These are phyloP conservation scores for Thoreauomyces humboldtii DNA, from an alignment of 192 early-diverging fungal genomes.

Conservation along the genomic window DNA sequence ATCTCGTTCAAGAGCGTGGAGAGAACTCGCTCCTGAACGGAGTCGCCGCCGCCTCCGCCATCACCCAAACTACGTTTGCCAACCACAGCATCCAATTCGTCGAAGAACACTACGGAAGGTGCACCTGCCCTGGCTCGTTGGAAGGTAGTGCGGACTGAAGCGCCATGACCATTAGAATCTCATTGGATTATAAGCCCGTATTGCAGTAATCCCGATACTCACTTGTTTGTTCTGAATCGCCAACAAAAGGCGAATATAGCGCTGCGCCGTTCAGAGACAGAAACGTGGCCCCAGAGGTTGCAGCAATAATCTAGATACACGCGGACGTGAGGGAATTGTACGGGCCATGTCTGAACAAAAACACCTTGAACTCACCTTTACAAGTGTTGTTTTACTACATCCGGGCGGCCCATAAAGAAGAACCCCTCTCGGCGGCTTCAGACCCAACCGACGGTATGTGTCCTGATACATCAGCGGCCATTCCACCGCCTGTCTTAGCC, in stretches of 20 bases:
- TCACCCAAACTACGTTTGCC: conserved; percentile 69
- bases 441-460: conserved; percentile 70
- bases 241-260: conserved; percentile 77
- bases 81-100: conserved; percentile 96
- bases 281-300: conserved; percentile 74
- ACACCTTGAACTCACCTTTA: conserved; percentile 49
- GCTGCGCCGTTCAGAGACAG: conserved; percentile 75
- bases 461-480: conserved; percentile 79
- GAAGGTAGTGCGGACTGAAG: conserved; percentile 70
- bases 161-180: background rate
- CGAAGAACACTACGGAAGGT: conserved; percentile 92
- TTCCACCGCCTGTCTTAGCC: conserved; percentile 79
- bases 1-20: conserved; percentile 91
- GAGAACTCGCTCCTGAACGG: conserved; percentile 84
- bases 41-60: conserved; percentile 47
- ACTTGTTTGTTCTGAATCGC: conserved; percentile 79
- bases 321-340: background rate
- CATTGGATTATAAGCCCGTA: background rate
- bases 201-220: background rate
- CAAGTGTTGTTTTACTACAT: conserved; percentile 96
- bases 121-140: conserved; percentile 71
- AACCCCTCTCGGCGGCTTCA: conserved; percentile 81
- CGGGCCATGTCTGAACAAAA: background rate
- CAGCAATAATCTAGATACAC: conserved; percentile 64
- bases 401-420: conserved; percentile 97